Conservation (phyloP, 257 asterid genomes). For the Nicotiana tomentosiformis region DNA sequence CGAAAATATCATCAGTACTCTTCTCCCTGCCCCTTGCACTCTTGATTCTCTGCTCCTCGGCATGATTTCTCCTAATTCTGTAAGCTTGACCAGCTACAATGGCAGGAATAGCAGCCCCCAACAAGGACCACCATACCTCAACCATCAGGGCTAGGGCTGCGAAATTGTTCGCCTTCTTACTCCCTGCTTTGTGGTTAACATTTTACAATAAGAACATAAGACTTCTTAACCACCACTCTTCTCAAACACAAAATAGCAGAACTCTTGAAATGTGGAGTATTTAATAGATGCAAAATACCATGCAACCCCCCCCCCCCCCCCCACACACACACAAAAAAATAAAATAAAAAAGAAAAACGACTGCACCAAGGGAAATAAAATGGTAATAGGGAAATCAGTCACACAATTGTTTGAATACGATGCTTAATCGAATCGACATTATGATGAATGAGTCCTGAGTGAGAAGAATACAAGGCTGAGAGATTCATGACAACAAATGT, state of each 20-base stretch:
- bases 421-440: too few relatives aligned
- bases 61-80: slow-evolving; percentile 61
- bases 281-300: not conserved
- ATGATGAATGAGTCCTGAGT: too few relatives aligned
- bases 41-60: slow-evolving; percentile 77
- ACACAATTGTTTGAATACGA: not conserved
- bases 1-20: slow-evolving; percentile 78
- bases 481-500: not conserved
- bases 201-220: not conserved
- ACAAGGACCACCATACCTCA: slow-evolving; percentile 91
- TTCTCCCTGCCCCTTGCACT: slow-evolving; percentile 82
- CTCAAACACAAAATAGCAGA: not conserved
- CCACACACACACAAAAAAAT: not conserved
- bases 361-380: not conserved
- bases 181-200: not conserved
- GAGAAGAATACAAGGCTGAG: too few relatives aligned
- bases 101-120: slow-evolving; percentile 88
- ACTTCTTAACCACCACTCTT: not conserved
- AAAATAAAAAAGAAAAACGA: too few relatives aligned
- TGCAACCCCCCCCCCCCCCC: not conserved
- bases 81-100: slow-evolving; percentile 75
- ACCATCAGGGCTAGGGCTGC: slow-evolving; percentile 45
- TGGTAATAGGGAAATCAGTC: not conserved
- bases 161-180: not conserved
- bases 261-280: not conserved